phyloP scores from a whole-genome alignment of 176 grass and related monocot species.

The Cymbopogon citratus region DNA sequence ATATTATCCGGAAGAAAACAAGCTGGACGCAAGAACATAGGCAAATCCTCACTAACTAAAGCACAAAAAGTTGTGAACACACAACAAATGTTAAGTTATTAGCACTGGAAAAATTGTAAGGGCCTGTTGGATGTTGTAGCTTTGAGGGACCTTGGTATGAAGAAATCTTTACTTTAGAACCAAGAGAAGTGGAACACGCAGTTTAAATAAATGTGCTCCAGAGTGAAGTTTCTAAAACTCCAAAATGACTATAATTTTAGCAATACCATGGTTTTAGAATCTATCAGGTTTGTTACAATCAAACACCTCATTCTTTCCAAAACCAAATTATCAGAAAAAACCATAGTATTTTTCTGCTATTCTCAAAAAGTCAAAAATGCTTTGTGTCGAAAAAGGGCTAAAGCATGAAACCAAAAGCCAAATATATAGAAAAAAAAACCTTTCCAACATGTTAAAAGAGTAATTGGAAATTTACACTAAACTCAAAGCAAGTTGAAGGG shows the following conservation, averaged over 20 bases:
- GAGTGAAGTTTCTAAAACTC: background rate
- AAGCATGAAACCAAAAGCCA: background rate
- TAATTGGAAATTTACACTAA: background rate
- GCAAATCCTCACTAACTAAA: background rate
- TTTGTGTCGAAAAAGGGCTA: background rate
- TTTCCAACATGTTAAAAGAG: background rate
- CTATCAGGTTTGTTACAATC: background rate
- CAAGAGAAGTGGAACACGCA: background rate
- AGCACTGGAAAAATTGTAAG: background rate
- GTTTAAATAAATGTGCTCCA: background rate
- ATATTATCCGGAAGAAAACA: background rate
- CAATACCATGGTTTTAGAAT: background rate
- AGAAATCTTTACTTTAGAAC: background rate
- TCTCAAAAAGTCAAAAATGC: background rate
- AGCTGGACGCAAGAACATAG: background rate
- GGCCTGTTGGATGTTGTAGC: background rate
- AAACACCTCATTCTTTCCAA: background rate
- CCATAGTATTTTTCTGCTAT: background rate
- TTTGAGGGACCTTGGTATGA: background rate
- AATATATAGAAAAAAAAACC: background rate
- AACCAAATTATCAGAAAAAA: background rate
- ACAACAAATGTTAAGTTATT: background rate
- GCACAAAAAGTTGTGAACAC: background rate
- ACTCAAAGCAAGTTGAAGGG: background rate
- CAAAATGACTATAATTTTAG: background rate